Base-by-base conservation (phyloP, 768 basidiomycete species). In the Fomitopsis pulvina region DNA sequence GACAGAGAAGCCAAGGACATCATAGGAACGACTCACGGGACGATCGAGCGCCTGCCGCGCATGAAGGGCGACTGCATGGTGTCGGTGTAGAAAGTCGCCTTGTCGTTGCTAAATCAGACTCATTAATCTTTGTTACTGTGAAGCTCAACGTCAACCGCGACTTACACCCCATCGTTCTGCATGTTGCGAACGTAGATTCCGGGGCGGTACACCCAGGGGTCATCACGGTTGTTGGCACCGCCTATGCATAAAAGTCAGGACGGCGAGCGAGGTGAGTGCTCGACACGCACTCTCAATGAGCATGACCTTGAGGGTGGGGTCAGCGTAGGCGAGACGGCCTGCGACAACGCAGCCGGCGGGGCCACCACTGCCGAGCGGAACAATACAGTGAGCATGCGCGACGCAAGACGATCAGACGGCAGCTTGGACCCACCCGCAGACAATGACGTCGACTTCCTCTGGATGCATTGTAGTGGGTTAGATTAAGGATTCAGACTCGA, bases 191-290 rank as follows among this genome's bases (percentile, higher is more conserved):
- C 80, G 52, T 74, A 83, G 58, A 85, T 83, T 58, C 83, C 83
- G 40, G 81, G 81, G 34, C 80, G 69, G 63, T 85, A 85, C 44
- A 86, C 84, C 83, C 81, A 85, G 39, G 83, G 83, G 53, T 85
- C 83, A 56, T 84, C 82, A 12, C 80, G 71, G 66, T 85, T 85
- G 71, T 84, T 84, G 18, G 79, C 78, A 50, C 83, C 82, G 47
- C 73, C 81, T 83, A 27, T 20, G 16, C 18, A 12, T 12, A 24
- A 39, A 30, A 3, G 43, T 39, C 24, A 41, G 54, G 21, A 6
- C 1, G 20, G 30, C 24, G 29, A 41, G 46, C 12, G 44, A 24
- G 27, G 18, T 37, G 21, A 16, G 25, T n/a, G 12, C 8, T 5
- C 12, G 26, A 1, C 18, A 22, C 63, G 20, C 48, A 78, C 81